phyloP scores from a whole-genome alignment of 192 early-diverging fungal species.

The Diversispora eburnea region DNA sequence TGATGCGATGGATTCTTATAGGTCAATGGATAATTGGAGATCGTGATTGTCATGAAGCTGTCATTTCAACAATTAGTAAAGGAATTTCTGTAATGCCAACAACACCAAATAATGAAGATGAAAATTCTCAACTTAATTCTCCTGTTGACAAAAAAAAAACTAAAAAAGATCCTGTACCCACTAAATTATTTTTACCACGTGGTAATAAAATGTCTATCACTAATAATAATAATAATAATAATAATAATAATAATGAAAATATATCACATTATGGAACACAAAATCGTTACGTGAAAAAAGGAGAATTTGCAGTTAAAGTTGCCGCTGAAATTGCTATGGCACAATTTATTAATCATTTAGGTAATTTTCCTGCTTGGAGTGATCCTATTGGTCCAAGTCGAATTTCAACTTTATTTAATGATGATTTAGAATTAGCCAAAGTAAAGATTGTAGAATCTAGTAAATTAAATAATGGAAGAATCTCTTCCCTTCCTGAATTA shows the following conservation, averaged over 20 bases:
- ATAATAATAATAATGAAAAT: constrained; percentile 22
- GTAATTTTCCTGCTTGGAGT: constrained; percentile 64
- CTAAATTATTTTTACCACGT: constrained; percentile 39
- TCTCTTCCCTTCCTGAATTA: constrained; percentile 29
- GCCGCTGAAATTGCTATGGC: constrained; percentile 73
- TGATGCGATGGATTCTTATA: constrained; percentile 69
- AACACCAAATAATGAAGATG: constrained; percentile 54
- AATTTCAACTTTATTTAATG: constrained; percentile 63
- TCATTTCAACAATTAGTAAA: constrained; percentile 64
- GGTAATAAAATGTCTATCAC: constrained; percentile 34
- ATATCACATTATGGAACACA: not conserved
- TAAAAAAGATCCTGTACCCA: constrained; percentile 33
- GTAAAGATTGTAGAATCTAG: constrained; percentile 15
- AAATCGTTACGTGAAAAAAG: constrained; percentile 20
- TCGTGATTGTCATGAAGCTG: constrained; percentile 59
- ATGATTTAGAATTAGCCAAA: constrained; percentile 39
- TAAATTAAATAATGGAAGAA: not conserved
- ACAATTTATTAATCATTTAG: constrained; percentile 65
- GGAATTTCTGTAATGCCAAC: constrained; percentile 68
- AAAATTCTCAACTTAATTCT: constrained; percentile 40
- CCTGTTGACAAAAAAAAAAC: constrained; percentile 37
- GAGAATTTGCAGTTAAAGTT: constrained; percentile 54
- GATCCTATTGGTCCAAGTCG: constrained; percentile 58
- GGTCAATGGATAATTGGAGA: constrained; percentile 79
- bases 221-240: not conserved